Conservation (phyloP, 2,329 filamentous ascomycete genomes). For the Polytolypa hystricis region DNA sequence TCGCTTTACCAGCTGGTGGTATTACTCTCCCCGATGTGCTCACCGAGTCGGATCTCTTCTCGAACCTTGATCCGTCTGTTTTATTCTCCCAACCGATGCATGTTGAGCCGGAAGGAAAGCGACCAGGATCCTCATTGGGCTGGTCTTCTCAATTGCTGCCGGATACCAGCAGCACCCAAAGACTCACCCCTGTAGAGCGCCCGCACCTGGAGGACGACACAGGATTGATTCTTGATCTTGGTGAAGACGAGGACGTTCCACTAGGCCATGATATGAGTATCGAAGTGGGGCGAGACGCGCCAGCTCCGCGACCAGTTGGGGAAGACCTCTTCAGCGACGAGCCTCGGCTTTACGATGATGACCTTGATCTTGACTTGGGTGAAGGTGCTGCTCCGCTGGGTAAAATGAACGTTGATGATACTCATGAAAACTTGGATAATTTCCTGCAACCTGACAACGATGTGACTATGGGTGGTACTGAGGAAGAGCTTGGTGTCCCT, state of each 20-base stretch:
- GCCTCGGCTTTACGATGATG: slow-evolving; percentile 44
- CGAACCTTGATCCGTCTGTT: slow-evolving; percentile 71
- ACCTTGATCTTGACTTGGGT: slow-evolving; percentile 41
- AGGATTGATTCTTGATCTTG: slow-evolving; percentile 62
- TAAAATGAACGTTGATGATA: slow-evolving; percentile 26
- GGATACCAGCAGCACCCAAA: slow-evolving; percentile 47
- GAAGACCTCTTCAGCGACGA: slow-evolving; percentile 47
- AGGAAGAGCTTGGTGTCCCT: slow-evolving; percentile 46
- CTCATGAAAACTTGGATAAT: slow-evolving; percentile 47
- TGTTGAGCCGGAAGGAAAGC: slow-evolving; percentile 25
- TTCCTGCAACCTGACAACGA: slow-evolving; percentile 46
- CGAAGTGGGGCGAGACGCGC: slow-evolving; percentile 82
- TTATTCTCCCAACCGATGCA: slow-evolving; percentile 62
- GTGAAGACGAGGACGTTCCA: slow-evolving; percentile 55
- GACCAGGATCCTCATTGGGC: slow-evolving; percentile 32
- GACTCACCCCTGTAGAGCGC: slow-evolving; percentile 44
- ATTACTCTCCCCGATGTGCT: slow-evolving; percentile 85
- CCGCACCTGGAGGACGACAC: slow-evolving; percentile 54
- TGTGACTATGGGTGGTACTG: slow-evolving; percentile 33
- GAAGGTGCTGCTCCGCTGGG: slow-evolving; percentile 35
- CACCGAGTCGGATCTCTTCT: slow-evolving; percentile 83
- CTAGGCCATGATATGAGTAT: slow-evolving; percentile 58
- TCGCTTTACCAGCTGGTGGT: slow-evolving; percentile 69
- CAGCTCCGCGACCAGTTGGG: slow-evolving; percentile 51
- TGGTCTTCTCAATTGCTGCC: slow-evolving; percentile 72